A percentile compares a stretch with the other conserved stretches of the same genome.
Conservation (phyloP, 164 flowering plant genomes). For the Vitis labrusca region DNA sequence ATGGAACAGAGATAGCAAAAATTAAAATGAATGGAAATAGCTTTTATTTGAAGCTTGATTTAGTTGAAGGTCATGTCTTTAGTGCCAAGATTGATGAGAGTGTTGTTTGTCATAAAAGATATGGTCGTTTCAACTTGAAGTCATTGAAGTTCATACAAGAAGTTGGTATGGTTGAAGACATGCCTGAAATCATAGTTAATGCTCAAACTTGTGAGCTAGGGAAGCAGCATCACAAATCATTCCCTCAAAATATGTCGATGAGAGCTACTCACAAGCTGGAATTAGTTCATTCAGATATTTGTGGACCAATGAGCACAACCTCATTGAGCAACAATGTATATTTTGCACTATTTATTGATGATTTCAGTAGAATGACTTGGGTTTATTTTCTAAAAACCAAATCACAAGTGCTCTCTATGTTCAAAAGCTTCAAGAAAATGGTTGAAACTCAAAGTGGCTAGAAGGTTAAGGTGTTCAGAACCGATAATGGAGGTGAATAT, state of each 20-base stretch:
- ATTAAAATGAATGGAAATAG: background rate
- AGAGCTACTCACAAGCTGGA: background rate
- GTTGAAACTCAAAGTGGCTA: constrained; percentile 1
- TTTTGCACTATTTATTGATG: constrained; percentile 10
- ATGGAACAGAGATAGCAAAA: background rate
- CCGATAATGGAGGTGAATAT: constrained; percentile 1
- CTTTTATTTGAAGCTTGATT: background rate
- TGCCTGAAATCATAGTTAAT: too few relatives aligned
- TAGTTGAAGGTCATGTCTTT: too few relatives aligned
- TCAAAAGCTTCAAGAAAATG: background rate
- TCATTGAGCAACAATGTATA: background rate
- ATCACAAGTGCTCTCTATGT: background rate
- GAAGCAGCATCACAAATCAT: background rate
- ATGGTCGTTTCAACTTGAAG: too few relatives aligned
- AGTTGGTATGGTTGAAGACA: too few relatives aligned
- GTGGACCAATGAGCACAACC: background rate
- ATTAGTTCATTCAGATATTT: constrained; percentile 1
- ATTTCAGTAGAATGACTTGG: constrained; percentile 2
- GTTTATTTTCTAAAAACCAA: background rate
- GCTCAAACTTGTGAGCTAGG: background rate
- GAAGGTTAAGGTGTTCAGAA: background rate
- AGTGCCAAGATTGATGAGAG: too few relatives aligned
- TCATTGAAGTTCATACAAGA: too few relatives aligned
- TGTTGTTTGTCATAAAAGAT: too few relatives aligned
- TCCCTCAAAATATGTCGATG: background rate